Evolutionary conservation across 2,329 filamentous ascomycete genomes (phyloP), one percentile per base, ranked within the genome.

Genomic region (Aspergillus melleus): DNA sequence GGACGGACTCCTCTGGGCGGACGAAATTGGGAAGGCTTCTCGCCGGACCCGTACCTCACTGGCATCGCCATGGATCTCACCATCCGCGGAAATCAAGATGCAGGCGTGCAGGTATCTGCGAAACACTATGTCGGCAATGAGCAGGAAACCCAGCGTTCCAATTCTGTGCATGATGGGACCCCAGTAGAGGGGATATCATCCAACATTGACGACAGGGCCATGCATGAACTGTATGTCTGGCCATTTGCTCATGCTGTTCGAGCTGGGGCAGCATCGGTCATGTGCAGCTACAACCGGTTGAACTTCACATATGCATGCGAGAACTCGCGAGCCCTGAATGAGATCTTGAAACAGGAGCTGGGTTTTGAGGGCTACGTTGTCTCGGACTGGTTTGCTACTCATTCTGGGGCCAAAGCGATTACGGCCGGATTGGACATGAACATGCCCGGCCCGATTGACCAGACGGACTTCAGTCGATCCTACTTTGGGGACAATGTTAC

Each of bases 101-200:
- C 66, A 29, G 77, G 77, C 58, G 78, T 80, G 6, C 70, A 78
- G 52, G 50, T 49, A 16, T 19, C 36, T 12, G 32, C 44, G 3
- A 60, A 60, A 39, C 85, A 88, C 65, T 81, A 80, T 56, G 82
- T 88, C 42, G 83, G 75, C 14, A 86, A 88, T 58, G 85, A 88
- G 65, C 85, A 88, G 68, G 85, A 87, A 26, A 61, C 55, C 49
- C 49, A 16, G 59, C 60, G 20, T 54, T 52, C 54, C 53, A 56
- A 29, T 5, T 14, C 58, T 20, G 42, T 64, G 30, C 19, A 16
- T 3, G 32, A n/a, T 0, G 50, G 32, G 4, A 36, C 10, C 2
- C 32, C 32, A 9, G 32, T 36, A 8, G 10, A 36, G 11, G 32
- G 32, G 4, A 36, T 36, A 36, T 36, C 32, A 10, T 36, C 32